Evolutionary conservation across 1,284 basidiomycete species (phyloP), one percentile per base, ranked within the genome.

Genomic region (Entoloma clypeatum): DNA sequence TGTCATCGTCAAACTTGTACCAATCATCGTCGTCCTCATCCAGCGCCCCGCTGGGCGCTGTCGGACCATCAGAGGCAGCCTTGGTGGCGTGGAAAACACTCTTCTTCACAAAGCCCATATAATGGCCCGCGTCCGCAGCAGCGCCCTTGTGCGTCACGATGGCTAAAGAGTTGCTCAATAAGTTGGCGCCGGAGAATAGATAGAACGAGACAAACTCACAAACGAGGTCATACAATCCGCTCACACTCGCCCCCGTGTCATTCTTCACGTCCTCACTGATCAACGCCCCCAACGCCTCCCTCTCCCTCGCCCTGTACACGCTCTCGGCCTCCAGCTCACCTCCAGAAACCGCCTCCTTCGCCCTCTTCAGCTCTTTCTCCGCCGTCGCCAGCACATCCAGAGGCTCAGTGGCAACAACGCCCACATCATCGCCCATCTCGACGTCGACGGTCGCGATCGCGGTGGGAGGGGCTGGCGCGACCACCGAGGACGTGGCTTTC

Each of bases 111-210:
- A 88, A 96, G 1, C 81, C 88, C 26, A 95, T 92, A 61, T 95
- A 96, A 64, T 96, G 93, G 1, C 92, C 94, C 0, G 89, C 82
- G 58, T 98, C 93, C 0, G 95, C 93, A 0, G 86, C 87, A 0
- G 92, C 82, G 11, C 96, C 96, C 61, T 99, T 99, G 75, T 98
- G 95, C 18, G 93, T 96, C 10, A 99, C 84, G 57, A 99, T 89
- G 1, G 85, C 91, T 90, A 17, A 14, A 5, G 4, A 54, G 29
- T 18, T 17, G 13, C 34, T 14, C 27, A 30, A 27, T 49, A 18
- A 51, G 33, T 28, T 33, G 30, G 11, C 41, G 13, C 16, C 3
- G 19, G 18, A 17, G 14, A 17, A 22, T 18, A 23, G 18, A 32
- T 11, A n/a, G 21, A 28, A 24, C 32, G 9, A 36, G 24, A 14